These are phyloP conservation scores for Botrytis pseudocinerea DNA, from an alignment of 2,329 filamentous ascomycete genomes.

Conservation along the genomic window DNA sequence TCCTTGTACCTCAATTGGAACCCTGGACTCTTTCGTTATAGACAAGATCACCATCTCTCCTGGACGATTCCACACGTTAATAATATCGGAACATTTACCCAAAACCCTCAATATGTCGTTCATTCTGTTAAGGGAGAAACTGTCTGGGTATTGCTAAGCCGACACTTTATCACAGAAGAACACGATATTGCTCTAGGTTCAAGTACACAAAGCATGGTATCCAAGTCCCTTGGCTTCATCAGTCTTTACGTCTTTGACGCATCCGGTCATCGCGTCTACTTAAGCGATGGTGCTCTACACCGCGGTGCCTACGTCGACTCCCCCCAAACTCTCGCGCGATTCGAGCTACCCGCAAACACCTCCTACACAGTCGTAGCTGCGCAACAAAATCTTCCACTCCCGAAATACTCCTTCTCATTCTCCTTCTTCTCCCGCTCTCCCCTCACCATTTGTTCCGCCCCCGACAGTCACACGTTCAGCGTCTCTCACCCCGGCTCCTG, in stretches of 20 bases:
- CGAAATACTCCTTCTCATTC: constrained; percentile 80
- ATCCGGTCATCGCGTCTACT: constrained; percentile 68
- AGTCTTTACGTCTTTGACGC: constrained; percentile 79
- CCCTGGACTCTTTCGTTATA: constrained; percentile 73
- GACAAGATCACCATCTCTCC: constrained; percentile 86
- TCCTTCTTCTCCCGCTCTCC: constrained; percentile 72
- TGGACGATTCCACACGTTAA: constrained; percentile 64
- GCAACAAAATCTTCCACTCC: constrained; percentile 73
- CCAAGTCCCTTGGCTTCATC: constrained; percentile 69
- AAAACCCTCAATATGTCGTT: constrained; percentile 73
- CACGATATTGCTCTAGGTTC: constrained; percentile 54
- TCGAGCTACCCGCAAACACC: constrained; percentile 55
- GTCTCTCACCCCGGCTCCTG: constrained; percentile 66
- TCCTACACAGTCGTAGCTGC: constrained; percentile 66
- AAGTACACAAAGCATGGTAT: constrained; percentile 34
- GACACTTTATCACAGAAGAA: constrained; percentile 77
- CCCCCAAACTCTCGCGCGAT: constrained; percentile 81
- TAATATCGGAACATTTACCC: constrained; percentile 56
- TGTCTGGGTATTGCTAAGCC: constrained; percentile 82
- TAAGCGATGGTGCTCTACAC: constrained; percentile 70
- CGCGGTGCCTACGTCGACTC: constrained; percentile 90
- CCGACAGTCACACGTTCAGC: constrained; percentile 42
- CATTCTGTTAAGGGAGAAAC: constrained; percentile 57
- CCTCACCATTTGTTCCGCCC: constrained; percentile 62
- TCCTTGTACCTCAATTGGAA: constrained; percentile 99